Base-by-base conservation (phyloP, 768 basidiomycete genomes). In the Boletus fagicola region DNA sequence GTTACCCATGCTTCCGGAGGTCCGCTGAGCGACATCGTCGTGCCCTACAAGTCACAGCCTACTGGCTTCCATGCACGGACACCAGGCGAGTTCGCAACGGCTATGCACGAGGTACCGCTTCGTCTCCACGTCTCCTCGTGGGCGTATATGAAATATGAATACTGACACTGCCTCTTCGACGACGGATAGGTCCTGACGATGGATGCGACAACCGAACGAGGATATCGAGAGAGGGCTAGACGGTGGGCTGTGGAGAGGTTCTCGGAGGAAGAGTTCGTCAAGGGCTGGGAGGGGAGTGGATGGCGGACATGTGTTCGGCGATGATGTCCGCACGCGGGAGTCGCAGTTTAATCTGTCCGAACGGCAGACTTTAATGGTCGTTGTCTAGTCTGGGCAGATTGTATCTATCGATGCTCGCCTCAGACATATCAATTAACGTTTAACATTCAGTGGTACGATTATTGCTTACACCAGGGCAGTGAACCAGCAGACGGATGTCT, bases 1-100 rank as follows among this genome's bases (percentile, higher is more conserved):
- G 84, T 98, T 4, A 85, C 88, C 0, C 94, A 99, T 68, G 91
- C 91, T 1, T 97, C 94, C 0, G 97, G 92, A 3, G 96, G 96
- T 0, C 96, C 96, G 0, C 70, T 94, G 24, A 80, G 85, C 54
- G 97, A 98, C 69, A 98, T 99, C 55, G 85, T 98, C 46, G 85
- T 93, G 2, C 92, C 93, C 0, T 83, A 82, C 68, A 72, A 87
- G 7, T 85, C 85, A 36, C 72, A 86, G 66, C 80, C 76, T 9
- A 94, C 93, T 57, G 95, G 95, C 24, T 95, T 83, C 71, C 94
- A 96, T 68, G 94, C 92, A 2, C 81, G 74, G 3, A 79, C 83
- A 2, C 71, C 84, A 0, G 77, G 80, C 43, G 78, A 79, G 31
- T 95, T 92, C 62, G 88, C 91, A 2, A 77, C 76, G 18, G 82